Evolutionary conservation across 768 basidiomycete genomes (phyloP), one percentile per base, ranked within the genome.

Genomic region (Boletus pseudo-olivaceus): DNA sequence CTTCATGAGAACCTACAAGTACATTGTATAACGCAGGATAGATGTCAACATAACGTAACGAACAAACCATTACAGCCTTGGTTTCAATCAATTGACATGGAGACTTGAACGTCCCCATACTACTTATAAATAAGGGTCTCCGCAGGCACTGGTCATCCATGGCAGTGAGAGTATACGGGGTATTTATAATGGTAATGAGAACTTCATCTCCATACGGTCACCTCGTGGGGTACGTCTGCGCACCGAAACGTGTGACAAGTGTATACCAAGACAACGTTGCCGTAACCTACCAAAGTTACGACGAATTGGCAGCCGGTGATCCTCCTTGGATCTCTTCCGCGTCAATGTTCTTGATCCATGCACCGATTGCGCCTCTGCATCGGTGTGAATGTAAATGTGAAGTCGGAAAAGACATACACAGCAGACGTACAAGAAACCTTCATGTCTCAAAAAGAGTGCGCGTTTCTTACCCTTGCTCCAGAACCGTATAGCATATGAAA

Each of bases 391-490:
- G 49, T 48, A 30, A 48, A 17, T 5, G 14, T 34, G 27, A 56
- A 17, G 11, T 33, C 37, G 34, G 5, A 5, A 35, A 47, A 48
- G 7, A 17, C 33, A 52, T 42, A 44, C 34, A 53, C 47, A n/a
- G 45, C 48, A 56, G 41, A 84, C 90, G 75, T 72, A 95, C 90
- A 98, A 73, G 78, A 98, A 98, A 4, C 96, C 97, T 75, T 99
- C 97, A 63, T 99, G 97, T 56, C 97, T 84, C 58, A 99, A 78
- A 78, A 99, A 99, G 60, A 98, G 77, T 39, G 97, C 97, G 38
- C 93, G 84, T 72, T 98, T 98, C 32, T 87, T 95, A 0, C 97
- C 97, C 69, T 95, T 96, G 64, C 93, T 95, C 97, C 97, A 99
- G 76, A 98, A 99, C 17, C 97, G 86, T 72, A 99, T 98, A 20